Conservation (phyloP, 1,139 yeast species). For the Protomyces gravidus region DNA sequence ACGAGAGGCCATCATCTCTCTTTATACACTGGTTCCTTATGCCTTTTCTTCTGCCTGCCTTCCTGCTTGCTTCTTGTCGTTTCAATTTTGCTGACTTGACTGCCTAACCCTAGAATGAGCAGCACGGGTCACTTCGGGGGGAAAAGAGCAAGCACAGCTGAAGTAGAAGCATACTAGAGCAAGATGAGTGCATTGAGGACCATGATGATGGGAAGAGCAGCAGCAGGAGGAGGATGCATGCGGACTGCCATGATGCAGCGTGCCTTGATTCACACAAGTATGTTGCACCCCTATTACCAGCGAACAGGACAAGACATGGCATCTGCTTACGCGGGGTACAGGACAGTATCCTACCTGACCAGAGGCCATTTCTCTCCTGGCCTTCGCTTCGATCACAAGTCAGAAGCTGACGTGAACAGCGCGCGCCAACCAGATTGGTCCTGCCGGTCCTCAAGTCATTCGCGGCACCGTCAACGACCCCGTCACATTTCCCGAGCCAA, state of each 20-base stretch:
- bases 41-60: background rate
- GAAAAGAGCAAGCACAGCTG: background rate
- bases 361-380: too few relatives aligned
- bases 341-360: too few relatives aligned
- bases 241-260: background rate
- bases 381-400: too few relatives aligned
- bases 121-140: background rate
- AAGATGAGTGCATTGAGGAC: background rate
- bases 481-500: slow-evolving; percentile 57
- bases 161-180: background rate
- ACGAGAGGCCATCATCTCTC: too few relatives aligned
- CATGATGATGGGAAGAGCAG: background rate
- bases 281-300: too few relatives aligned
- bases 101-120: background rate
- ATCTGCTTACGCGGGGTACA: slow-evolving; percentile 1
- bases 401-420: background rate
- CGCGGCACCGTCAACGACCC: slow-evolving; percentile 67
- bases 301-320: background rate
- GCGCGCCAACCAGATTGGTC: slow-evolving; percentile 20
- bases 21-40: background rate
- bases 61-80: background rate
- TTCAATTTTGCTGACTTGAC: background rate
- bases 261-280: background rate
- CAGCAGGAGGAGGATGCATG: background rate
- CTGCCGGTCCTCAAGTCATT: slow-evolving; percentile 58